These are phyloP conservation scores for Microcos paniculata DNA, from an alignment of 345 rosid genomes.

Conservation along the genomic window DNA sequence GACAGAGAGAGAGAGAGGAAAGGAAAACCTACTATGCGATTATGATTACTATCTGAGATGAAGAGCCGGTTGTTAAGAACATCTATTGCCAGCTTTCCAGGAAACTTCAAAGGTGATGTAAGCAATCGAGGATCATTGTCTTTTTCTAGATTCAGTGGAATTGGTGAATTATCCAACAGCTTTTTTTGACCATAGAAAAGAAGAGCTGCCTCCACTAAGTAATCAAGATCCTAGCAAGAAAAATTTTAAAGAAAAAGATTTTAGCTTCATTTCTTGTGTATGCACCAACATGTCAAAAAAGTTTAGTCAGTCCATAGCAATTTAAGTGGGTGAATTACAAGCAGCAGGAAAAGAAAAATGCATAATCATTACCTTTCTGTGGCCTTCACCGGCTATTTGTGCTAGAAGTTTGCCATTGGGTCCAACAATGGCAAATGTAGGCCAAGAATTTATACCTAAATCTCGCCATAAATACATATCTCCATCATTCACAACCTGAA, in stretches of 20 bases:
- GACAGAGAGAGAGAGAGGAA: constrained; percentile 21
- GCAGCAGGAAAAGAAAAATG: constrained; percentile 6
- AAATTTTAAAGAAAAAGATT: constrained; percentile 9
- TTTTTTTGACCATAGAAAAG: constrained; percentile 73
- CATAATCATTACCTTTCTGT: constrained; percentile 53
- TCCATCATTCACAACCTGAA: constrained; percentile 94
- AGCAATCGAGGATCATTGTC: constrained; percentile 75
- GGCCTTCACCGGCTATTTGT: constrained; percentile 90
- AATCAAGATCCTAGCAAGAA: constrained; percentile 69
- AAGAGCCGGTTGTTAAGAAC: constrained; percentile 80
- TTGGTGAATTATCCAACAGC: constrained; percentile 55
- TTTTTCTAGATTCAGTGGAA: constrained; percentile 78
- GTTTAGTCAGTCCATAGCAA: background rate
- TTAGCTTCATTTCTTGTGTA: constrained; percentile 4
- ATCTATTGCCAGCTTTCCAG: constrained; percentile 90
- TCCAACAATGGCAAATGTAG: constrained; percentile 83
- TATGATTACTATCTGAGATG: constrained; percentile 96
- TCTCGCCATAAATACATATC: constrained; percentile 92
- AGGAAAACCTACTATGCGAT: constrained; percentile 68
- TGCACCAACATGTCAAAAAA: background rate
- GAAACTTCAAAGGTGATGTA: constrained; percentile 88
- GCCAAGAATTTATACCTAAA: constrained; percentile 94
- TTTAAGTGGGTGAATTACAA: background rate
- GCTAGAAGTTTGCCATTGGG: constrained; percentile 88
- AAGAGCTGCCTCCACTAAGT: constrained; percentile 86